Evolutionary conservation across 2,329 filamentous ascomycete species (phyloP).

Genomic region (Clarireedia homoeocarpa): DNA sequence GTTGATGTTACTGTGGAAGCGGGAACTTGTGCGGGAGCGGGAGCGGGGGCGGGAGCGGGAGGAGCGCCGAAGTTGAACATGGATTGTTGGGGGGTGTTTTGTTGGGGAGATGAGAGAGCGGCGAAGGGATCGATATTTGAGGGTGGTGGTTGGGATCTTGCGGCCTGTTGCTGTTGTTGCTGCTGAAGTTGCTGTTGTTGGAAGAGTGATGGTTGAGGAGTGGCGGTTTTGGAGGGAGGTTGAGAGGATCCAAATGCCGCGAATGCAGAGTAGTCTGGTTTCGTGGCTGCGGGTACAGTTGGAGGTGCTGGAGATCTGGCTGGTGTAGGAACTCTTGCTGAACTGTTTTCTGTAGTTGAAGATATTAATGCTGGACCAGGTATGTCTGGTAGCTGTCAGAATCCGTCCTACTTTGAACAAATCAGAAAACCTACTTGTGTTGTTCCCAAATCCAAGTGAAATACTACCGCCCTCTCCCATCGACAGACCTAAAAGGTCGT

Average conservation of each 20-base stretch:
- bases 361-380: slow-evolving; percentile 57
- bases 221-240: slow-evolving; percentile 41
- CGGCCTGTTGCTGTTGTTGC: slow-evolving; percentile 23
- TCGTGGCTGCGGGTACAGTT: slow-evolving; percentile 14
- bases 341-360: slow-evolving; percentile 54
- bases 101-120: slow-evolving; percentile 38
- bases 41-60: slow-evolving; percentile 30
- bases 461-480: slow-evolving; percentile 71
- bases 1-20: slow-evolving; percentile 33
- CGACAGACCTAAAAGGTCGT: slow-evolving; percentile 84
- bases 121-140: slow-evolving; percentile 49
- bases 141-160: slow-evolving; percentile 33
- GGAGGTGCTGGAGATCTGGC: slow-evolving; percentile 26
- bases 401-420: neutral
- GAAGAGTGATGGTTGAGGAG: slow-evolving; percentile 42
- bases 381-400: slow-evolving; percentile 42
- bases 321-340: slow-evolving; percentile 42
- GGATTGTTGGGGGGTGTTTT: slow-evolving; percentile 41
- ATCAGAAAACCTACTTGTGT: slow-evolving; percentile 46
- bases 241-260: slow-evolving; percentile 47
- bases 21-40: slow-evolving; percentile 26
- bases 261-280: slow-evolving; percentile 42
- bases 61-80: slow-evolving; percentile 34
- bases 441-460: slow-evolving; percentile 68
- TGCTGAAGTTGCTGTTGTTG: slow-evolving; percentile 33